Percentiles rank a stretch among this genome's conserved stretches.
phyloP scores from a whole-genome alignment of 208 protist species.

The Crithidia mellificae region DNA sequence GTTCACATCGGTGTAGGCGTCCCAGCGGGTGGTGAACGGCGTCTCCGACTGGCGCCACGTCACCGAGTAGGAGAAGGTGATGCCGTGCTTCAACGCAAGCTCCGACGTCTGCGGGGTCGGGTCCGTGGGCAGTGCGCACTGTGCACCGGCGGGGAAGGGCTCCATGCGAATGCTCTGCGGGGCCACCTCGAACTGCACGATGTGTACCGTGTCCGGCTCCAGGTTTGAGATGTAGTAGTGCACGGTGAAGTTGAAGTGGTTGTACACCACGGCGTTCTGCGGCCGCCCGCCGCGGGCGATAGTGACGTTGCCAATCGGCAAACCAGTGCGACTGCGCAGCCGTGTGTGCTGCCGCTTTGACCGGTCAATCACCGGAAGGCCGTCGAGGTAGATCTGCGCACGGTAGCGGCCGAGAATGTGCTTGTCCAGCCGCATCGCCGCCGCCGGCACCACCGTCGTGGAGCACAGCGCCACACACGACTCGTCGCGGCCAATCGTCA shows the following conservation, averaged over 20 bases:
- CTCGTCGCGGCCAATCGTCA: neutral
- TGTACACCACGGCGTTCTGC: conserved; percentile 33
- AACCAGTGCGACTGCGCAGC: too few relatives aligned
- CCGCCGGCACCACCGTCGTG: neutral
- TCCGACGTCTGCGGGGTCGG: neutral
- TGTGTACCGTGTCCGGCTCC: conserved; percentile 21
- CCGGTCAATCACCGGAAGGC: conserved; percentile 41
- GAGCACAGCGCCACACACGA: conserved; percentile 19
- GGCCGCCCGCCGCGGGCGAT: conserved; percentile 32
- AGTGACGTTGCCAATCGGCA: neutral
- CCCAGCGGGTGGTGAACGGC: conserved; percentile 10
- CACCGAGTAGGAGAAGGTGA: conserved; percentile 36
- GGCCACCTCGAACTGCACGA: conserved; percentile 61
- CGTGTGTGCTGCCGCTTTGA: too few relatives aligned
- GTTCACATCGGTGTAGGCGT: conserved; percentile 4
- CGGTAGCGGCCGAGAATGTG: conserved; percentile 58
- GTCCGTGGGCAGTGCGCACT: neutral
- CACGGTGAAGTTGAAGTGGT: conserved; percentile 75
- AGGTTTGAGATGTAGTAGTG: too few relatives aligned
- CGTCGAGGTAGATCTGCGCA: conserved; percentile 70
- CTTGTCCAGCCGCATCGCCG: conserved; percentile 24
- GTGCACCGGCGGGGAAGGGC: neutral
- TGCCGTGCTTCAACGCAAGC: too few relatives aligned
- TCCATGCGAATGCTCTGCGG: conserved; percentile 15
- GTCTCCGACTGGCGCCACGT: conserved; percentile 18